Evolutionary conservation across 2,329 filamentous ascomycete species (phyloP).

Genomic region (Xylariaceae sp.): DNA sequence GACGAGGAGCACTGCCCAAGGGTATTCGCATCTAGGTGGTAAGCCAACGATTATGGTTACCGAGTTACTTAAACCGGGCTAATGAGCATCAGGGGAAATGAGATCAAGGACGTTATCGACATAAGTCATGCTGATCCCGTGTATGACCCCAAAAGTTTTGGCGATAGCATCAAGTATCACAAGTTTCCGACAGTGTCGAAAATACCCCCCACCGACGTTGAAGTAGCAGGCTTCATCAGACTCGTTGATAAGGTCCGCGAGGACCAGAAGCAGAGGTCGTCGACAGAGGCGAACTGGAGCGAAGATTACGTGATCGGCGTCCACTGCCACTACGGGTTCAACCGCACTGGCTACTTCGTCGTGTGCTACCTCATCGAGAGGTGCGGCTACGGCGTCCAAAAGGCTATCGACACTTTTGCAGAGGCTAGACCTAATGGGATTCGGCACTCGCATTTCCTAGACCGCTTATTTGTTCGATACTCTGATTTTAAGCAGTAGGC

Average conservation of each 20-base stretch:
- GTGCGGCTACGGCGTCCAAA: constrained; percentile 72
- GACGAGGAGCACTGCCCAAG: constrained; percentile 82
- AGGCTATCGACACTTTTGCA: constrained; percentile 82
- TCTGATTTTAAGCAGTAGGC: constrained; percentile 23
- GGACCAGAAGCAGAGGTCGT: constrained; percentile 56
- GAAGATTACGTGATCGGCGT: constrained; percentile 72
- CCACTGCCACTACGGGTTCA: constrained; percentile 96
- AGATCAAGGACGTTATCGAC: constrained; percentile 81
- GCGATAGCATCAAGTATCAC: constrained; percentile 74
- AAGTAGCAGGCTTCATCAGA: constrained; percentile 61
- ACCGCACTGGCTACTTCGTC: constrained; percentile 90
- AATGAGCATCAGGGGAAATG: constrained; percentile 65
- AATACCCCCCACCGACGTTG: constrained; percentile 71
- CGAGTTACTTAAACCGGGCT: constrained; percentile 5
- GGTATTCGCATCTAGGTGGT: constrained; percentile 61
- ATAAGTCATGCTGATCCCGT: constrained; percentile 91
- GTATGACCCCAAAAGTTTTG: constrained; percentile 78
- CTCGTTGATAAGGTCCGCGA: constrained; percentile 66
- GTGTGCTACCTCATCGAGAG: constrained; percentile 89
- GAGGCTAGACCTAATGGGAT: constrained; percentile 79
- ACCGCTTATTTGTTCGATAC: constrained; percentile 83
- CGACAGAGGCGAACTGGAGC: constrained; percentile 49
- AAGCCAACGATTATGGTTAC: background rate
- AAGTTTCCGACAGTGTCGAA: constrained; percentile 95
- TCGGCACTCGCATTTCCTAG: constrained; percentile 86